Conservation (phyloP, 2,329 filamentous ascomycete species). For the Nothopassalora personata region DNA sequence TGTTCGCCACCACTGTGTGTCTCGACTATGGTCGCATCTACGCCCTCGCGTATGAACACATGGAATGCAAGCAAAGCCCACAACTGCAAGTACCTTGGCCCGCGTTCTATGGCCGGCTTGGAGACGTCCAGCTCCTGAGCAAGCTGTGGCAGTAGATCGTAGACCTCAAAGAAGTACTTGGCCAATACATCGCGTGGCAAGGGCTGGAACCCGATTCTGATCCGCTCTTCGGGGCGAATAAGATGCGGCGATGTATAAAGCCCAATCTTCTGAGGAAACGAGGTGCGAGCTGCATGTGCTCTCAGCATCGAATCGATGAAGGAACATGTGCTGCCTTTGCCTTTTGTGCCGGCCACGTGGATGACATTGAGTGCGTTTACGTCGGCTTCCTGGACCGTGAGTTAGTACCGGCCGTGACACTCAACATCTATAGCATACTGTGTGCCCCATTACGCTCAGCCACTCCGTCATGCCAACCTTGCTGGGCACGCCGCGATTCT, state of each 20-base stretch:
- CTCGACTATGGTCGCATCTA: slow-evolving; percentile 75
- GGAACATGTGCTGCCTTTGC: slow-evolving; percentile 82
- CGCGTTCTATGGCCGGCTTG: slow-evolving; percentile 57
- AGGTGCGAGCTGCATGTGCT: slow-evolving; percentile 45
- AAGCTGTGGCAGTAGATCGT: slow-evolving; percentile 54
- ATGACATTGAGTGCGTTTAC: slow-evolving; percentile 44
- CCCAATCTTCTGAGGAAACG: slow-evolving; percentile 47
- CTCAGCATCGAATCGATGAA: slow-evolving; percentile 69
- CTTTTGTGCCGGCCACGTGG: slow-evolving; percentile 88
- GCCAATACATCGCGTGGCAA: slow-evolving; percentile 64
- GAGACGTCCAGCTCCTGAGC: slow-evolving; percentile 39
- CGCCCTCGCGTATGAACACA: slow-evolving; percentile 68
- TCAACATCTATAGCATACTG: slow-evolving; percentile 7
- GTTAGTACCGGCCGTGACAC: background rate
- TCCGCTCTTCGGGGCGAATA: slow-evolving; percentile 73
- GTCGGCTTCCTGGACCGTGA: slow-evolving; percentile 12
- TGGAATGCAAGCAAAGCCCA: slow-evolving; percentile 83
- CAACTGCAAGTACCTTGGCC: slow-evolving; percentile 68
- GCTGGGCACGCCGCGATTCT: slow-evolving; percentile 19
- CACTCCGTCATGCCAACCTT: slow-evolving; percentile 23
- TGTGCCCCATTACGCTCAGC: slow-evolving; percentile 21
- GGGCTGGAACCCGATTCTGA: slow-evolving; percentile 67
- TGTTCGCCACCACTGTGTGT: slow-evolving; percentile 90
- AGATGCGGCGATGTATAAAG: slow-evolving; percentile 83
- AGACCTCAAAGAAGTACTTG: slow-evolving; percentile 75